Base-by-base conservation (phyloP, 164 flowering plant species). In the Vitis rotundifolia region DNA sequence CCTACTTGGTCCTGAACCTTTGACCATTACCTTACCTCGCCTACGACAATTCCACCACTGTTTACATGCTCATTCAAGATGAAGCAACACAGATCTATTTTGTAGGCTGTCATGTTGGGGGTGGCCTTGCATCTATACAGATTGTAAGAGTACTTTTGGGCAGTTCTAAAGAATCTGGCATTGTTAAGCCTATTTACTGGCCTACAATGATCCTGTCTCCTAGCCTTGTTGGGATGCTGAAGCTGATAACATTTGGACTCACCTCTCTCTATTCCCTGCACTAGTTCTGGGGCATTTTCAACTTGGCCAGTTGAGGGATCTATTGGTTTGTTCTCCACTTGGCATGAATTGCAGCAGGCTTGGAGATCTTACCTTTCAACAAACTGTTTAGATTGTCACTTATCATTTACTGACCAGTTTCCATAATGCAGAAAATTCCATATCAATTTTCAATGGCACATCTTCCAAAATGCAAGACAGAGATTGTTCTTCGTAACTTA, bases 361-460 rank as follows among this genome's bases (percentile, higher is more conserved):
- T 8, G 7, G 54, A 49, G 14, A 48, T 18, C 16, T 50, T 22
- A 15, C n/a, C 29, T 8, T 8, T 13, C 47, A 49, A 14, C 53
- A 61, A 2, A 13, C 3, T 68, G 62, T 28, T 52, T 37, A 14
- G 14, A 19, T 10, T 14, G 11, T 57, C 22, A 14, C n/a, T 59
- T 14, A 16, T 44, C 11, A 54, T 22, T 16, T n/a, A 51, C 50
- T n/a, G 11, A 18, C 26, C 52, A 19, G 53, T 58, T 61, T 50
- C 2, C 15, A 50, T 71, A 8, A 12, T 81, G 83, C 83, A 85
- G 88, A 70, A 74, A 70, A 75, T 85, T 37, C 86, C 86, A 14
- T 15, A 73, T 47, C 67, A 68, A 54, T 85, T 85, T 64, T 76
- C 82, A 15, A 47, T 62, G 31, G 81, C 73, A 64, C 72, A 81